Percentiles rank a stretch among this genome's conserved stretches.
Evolutionary conservation across 352 stramenopile genomes (phyloP).

Genomic region (Phytopythium delawarense): DNA sequence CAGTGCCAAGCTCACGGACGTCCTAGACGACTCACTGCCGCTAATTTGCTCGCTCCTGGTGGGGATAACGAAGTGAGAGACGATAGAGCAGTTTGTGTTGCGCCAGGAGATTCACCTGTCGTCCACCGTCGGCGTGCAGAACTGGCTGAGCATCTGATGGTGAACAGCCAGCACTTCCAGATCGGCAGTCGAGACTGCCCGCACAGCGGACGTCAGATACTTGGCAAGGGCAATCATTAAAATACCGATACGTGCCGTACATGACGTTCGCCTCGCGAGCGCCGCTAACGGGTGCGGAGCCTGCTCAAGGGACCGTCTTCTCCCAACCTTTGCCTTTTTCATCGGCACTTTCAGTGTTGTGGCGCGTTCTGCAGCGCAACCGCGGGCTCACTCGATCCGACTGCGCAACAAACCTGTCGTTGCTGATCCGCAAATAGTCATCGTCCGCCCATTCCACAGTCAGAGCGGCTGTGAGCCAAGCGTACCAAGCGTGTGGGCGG

Average conservation of each 20-base stretch:
- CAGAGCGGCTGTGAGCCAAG: too few relatives aligned
- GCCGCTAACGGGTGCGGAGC: neutral
- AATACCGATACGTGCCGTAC: neutral
- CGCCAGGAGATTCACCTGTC: slow-evolving; percentile 11
- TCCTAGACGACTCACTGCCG: neutral
- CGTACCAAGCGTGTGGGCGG: too few relatives aligned
- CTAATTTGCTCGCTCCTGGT: neutral
- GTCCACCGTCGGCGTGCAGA: slow-evolving; percentile 24
- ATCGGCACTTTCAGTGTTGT: neutral
- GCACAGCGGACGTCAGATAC: neutral
- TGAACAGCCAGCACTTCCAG: slow-evolving; percentile 40
- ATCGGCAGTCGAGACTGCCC: slow-evolving; percentile 5
- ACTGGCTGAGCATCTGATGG: slow-evolving; percentile 35
- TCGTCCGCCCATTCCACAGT: too few relatives aligned
- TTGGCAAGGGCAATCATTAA: neutral
- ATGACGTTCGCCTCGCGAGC: neutral
- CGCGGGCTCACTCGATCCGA: neutral
- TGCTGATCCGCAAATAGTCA: neutral
- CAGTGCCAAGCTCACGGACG: slow-evolving; percentile 24
- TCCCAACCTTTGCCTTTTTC: neutral
- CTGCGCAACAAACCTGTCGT: neutral
- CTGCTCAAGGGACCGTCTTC: neutral
- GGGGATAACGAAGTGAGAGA: neutral
- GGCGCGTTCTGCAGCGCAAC: neutral
- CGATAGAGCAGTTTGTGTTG: neutral